Evolutionary conservation across 805 yeast species (phyloP).

Genomic region (Hyphopichia homilentoma): DNA sequence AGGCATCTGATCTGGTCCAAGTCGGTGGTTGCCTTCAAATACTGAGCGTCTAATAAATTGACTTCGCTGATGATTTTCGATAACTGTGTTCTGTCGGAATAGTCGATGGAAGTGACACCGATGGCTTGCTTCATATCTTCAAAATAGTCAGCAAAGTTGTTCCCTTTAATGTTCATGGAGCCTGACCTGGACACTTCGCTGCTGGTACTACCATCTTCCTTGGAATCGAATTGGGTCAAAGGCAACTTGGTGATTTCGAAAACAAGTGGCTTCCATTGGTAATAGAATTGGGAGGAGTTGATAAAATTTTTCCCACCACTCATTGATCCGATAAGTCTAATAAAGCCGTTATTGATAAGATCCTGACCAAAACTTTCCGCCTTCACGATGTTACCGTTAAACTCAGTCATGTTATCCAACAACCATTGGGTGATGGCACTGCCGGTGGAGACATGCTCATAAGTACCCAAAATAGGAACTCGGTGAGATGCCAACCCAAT

Average conservation of each 20-base stretch:
- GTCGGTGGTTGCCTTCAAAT: constrained; percentile 47
- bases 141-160: constrained; percentile 26
- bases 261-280: constrained; percentile 77
- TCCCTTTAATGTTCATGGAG: constrained; percentile 7
- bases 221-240: constrained; percentile 8
- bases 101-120: constrained; percentile 40
- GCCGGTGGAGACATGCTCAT: constrained; percentile 60
- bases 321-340: constrained; percentile 64
- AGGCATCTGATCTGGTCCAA: constrained; percentile 68
- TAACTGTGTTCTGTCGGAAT: constrained; percentile 48
- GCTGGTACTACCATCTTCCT: constrained; percentile 1
- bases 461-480: constrained; percentile 68
- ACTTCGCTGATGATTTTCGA: constrained; percentile 56
- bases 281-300: constrained; percentile 67
- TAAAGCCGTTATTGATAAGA: constrained; percentile 55
- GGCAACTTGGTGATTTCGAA: constrained; percentile 44
- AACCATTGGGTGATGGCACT: constrained; percentile 59
- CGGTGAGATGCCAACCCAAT: constrained; percentile 54
- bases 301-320: constrained; percentile 52
- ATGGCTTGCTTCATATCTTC: constrained; percentile 45
- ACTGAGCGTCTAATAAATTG: constrained; percentile 46
- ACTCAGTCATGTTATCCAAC: constrained; percentile 38
- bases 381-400: constrained; percentile 46
- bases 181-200: constrained; percentile 1
- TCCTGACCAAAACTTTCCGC: constrained; percentile 78